Evolutionary conservation across 129 eudicot genomes (phyloP).

Genomic region (Silybum marianum): DNA sequence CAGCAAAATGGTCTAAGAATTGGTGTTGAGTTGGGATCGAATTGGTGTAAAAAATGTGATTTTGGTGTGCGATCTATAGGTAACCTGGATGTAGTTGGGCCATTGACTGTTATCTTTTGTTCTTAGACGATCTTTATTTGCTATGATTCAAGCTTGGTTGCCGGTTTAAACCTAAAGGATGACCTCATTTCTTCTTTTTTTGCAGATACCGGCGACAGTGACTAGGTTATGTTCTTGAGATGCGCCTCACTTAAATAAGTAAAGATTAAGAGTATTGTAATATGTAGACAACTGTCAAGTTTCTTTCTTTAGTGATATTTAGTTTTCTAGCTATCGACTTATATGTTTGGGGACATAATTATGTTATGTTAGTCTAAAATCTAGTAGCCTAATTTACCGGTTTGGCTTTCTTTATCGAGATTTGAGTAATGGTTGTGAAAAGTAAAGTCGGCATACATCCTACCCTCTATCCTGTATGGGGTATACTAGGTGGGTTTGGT

Average conservation of each 20-base stretch:
- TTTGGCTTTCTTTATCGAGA: not conserved
- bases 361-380: not conserved
- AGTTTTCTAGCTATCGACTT: not conserved
- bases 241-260: constrained; percentile 6
- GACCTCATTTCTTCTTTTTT: not conserved
- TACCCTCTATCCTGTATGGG: not conserved
- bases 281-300: constrained; percentile 1
- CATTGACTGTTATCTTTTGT: too few relatives aligned
- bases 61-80: too few relatives aligned
- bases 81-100: too few relatives aligned
- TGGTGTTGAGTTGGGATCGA: too few relatives aligned
- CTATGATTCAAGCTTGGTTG: too few relatives aligned
- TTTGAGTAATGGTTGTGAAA: too few relatives aligned
- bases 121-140: too few relatives aligned
- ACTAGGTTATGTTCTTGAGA: constrained; percentile 22
- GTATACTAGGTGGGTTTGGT: not conserved
- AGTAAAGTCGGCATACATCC: not conserved
- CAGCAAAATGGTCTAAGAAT: too few relatives aligned
- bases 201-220: constrained; percentile 56
- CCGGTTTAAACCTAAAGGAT: not conserved
- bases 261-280: constrained; percentile 21
- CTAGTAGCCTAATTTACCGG: not conserved
- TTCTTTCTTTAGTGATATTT: not conserved
- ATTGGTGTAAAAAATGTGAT: too few relatives aligned
- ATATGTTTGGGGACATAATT: not conserved